Percentiles rank a stretch among this genome's conserved stretches.
Evolutionary conservation across 2,329 filamentous ascomycete species (phyloP).

Genomic region (Drechslerella stenobrocha): DNA sequence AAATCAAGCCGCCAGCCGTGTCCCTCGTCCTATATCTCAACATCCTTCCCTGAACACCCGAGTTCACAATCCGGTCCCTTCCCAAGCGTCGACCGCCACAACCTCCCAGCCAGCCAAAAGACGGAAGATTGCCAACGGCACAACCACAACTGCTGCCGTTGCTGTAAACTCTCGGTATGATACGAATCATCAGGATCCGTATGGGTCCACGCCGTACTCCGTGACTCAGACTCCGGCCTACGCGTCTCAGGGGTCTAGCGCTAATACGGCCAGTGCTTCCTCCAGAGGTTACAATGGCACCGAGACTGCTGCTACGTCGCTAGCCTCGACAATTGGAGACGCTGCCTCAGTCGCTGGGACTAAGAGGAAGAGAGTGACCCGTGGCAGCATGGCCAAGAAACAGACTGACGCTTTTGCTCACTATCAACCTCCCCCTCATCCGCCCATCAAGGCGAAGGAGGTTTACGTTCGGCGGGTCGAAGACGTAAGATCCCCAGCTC

Average conservation of each 20-base stretch:
- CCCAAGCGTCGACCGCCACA: constrained; percentile 54
- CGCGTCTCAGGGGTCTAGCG: constrained; percentile 48
- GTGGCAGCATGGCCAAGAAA: constrained; percentile 57
- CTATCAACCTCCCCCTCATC: constrained; percentile 84
- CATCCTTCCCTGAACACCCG: constrained; percentile 53
- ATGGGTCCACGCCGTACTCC: constrained; percentile 48
- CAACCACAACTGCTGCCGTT: constrained; percentile 13
- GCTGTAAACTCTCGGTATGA: constrained; percentile 47
- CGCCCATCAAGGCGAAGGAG: constrained; percentile 85
- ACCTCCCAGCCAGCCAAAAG: constrained; percentile 53
- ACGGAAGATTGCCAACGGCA: constrained; percentile 48
- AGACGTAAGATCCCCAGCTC: constrained; percentile 61
- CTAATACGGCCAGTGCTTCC: constrained; percentile 49
- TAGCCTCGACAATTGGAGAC: constrained; percentile 64
- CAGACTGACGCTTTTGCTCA: constrained; percentile 72
- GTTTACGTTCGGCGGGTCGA: constrained; percentile 67
- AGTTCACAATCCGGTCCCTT: constrained; percentile 56
- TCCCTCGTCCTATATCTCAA: constrained; percentile 54
- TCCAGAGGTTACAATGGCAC: constrained; percentile 49
- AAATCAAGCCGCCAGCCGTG: constrained; percentile 35
- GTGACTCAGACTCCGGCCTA: constrained; percentile 49
- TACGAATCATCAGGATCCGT: constrained; percentile 48
- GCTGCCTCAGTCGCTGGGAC: constrained; percentile 62
- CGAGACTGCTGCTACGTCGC: constrained; percentile 78
- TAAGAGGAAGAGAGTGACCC: constrained; percentile 77